A percentile compares a stretch with the other conserved stretches of the same genome.
Evolutionary conservation across 2,329 filamentous ascomycete species (phyloP).

Genomic region (Scolecobasidium constrictum): DNA sequence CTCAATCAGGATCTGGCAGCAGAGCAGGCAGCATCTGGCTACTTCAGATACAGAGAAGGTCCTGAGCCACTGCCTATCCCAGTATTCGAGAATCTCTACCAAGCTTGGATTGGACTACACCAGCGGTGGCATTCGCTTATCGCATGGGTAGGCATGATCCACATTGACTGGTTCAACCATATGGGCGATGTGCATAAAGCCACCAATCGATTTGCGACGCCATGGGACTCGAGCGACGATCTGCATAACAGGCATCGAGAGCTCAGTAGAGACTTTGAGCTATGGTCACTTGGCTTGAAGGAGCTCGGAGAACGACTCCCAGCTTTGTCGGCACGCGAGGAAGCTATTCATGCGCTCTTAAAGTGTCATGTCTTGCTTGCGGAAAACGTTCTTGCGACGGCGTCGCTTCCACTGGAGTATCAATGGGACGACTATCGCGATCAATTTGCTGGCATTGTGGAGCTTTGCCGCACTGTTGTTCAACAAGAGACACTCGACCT

Average conservation of each 20-base stretch:
- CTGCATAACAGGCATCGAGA: not conserved
- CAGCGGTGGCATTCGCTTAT: slow-evolving; percentile 5
- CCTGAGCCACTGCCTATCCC: not conserved
- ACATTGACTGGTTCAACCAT: slow-evolving; percentile 5
- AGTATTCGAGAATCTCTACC: not conserved
- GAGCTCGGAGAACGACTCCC: not conserved
- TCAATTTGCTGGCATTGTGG: not conserved
- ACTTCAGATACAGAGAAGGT: not conserved
- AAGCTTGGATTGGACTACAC: slow-evolving; percentile 3
- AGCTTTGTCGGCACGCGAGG: not conserved
- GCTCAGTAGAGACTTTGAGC: not conserved
- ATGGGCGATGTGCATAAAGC: not conserved
- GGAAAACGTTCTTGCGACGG: not conserved
- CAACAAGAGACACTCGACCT: not conserved
- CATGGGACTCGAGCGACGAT: not conserved
- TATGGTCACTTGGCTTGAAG: slow-evolving; percentile 1
- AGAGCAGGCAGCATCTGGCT: slow-evolving; percentile 2
- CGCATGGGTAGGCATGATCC: not conserved
- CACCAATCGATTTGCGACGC: not conserved
- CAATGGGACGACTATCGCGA: not conserved
- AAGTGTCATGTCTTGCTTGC: not conserved
- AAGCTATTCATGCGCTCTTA: not conserved
- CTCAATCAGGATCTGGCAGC: not conserved
- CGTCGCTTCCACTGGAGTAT: not conserved
- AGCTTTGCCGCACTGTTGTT: slow-evolving; percentile 6